A percentile compares a stretch with the other conserved stretches of the same genome.
These are phyloP conservation scores for Diplotaxis tenuifolia DNA, from an alignment of 345 rosid species.

Conservation along the genomic window DNA sequence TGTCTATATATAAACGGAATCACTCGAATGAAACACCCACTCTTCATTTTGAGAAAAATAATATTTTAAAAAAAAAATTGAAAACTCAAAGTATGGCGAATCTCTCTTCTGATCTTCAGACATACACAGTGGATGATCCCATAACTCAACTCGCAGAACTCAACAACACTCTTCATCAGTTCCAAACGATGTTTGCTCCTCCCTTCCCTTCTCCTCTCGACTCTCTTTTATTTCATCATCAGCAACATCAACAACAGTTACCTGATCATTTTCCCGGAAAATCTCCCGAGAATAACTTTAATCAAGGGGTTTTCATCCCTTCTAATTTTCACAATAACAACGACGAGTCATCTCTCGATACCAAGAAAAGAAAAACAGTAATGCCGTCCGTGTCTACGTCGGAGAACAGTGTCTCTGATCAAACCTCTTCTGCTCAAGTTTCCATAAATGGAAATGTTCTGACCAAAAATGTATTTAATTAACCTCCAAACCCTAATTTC, in stretches of 20 bases:
- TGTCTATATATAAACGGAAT: conserved; percentile 17
- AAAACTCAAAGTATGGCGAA: conserved; percentile 30
- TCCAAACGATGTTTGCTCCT: conserved; percentile 36
- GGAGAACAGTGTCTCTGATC: conserved; percentile 37
- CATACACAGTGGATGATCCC: conserved; percentile 31
- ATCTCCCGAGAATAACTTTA: conserved; percentile 10
- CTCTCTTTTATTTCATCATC: conserved; percentile 37
- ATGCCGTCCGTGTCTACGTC: conserved; percentile 24
- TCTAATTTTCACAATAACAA: conserved; percentile 35
- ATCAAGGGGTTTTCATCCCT: conserved; percentile 30
- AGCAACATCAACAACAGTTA: conserved; percentile 28
- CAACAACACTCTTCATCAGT: conserved; percentile 34
- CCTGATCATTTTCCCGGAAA: conserved; percentile 24
- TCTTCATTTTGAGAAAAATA: neutral
- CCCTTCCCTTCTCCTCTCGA: conserved; percentile 40
- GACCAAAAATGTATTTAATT: conserved; percentile 12
- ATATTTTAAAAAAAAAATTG: neutral
- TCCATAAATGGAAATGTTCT: conserved; percentile 24
- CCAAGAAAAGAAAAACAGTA: conserved; percentile 42
- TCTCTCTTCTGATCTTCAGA: conserved; percentile 35
- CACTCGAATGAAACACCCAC: conserved; percentile 13
- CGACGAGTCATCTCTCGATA: conserved; percentile 40
- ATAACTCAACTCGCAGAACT: conserved; percentile 44
- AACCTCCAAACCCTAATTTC: conserved; percentile 18
- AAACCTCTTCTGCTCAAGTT: conserved; percentile 26